Base-by-base conservation (phyloP, 2,329 filamentous ascomycete species). In the Aureobasidium melanogenum region DNA sequence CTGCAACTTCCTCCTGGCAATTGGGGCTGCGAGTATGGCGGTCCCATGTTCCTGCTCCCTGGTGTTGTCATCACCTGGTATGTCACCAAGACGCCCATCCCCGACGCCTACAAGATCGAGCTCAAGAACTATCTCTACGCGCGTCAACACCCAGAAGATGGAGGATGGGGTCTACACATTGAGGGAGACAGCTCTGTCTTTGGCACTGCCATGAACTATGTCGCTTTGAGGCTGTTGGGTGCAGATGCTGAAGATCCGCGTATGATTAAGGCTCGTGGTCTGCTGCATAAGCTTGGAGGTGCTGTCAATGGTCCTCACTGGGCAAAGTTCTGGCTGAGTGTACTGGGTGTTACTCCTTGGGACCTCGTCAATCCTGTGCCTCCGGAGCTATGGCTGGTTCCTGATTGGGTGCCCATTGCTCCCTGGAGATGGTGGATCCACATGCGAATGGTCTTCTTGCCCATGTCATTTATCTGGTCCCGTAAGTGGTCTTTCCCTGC, bases 391-490 rank as follows among this genome's bases (percentile, higher is more conserved):
- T 99, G 94, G 94, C 79, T 75, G 26, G 71, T 75, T 17, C 65
- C 68, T 26, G 72, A 74, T 48, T 74, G 62, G 65, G 50, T 65
- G 15, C 64, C 65, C 5, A 66, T 65, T 48, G 62, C 64, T 5
- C 93, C 93, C 0, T 96, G 91, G 91, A 81, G 91, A 66, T 97
- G 93, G 92, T 97, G 92, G 93, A 89, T 97, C 69, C 94, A 99
- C 69, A 97, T 97, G 74, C 90, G 94, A n/a, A 86, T 89, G 74
- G 92, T 99, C n/a, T 96, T 93, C 69, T 73, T 96, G 52, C 88
- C 92, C 5, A 97, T 97, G 91, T 86, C 88, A 0, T 97, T 88
- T 70, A 74, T 97, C 44, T 96, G 88, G 78, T 96, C 91, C 0
- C 91, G 88, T 77, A 81, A 81, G 65, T 97, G 90, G 85, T 82